Base-by-base conservation (phyloP, 2,329 filamentous ascomycete species). In the Daldinia sp. region DNA sequence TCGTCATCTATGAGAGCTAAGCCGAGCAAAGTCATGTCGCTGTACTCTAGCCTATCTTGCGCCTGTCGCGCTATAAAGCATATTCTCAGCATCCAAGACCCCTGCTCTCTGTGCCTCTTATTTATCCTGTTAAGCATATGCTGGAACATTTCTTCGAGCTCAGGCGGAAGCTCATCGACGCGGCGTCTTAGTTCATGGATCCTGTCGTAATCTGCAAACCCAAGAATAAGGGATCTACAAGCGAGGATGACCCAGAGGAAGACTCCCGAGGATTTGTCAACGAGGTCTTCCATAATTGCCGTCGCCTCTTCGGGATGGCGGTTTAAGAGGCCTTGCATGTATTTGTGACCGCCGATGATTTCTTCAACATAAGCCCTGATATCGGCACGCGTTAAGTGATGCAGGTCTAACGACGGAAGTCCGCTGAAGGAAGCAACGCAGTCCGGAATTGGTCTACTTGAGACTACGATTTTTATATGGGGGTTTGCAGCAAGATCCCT, bases 381-480 rank as follows among this genome's bases (percentile, higher is more conserved):
- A 48, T 74, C 73, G 1, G 20, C 20, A 0, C 44, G 23, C 1
- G 67, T 75, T 7, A 73, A 28, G 3, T 72, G 58, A 7, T 75
- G 61, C 9, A 75, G 35, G 4, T 26, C 20, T 1, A 75, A 39
- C 6, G 51, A 59, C 0, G 69, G 63, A 1, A 55, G 18, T 0
- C 46, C 7, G 0, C 46, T 42, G 44, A 76, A 76, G 0, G 58
- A 60, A 1, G 71, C 53, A 13, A 72, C 55, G 35, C 74, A 78
- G 4, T 62, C 72, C 4, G 56, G 37, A 68, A 74, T 75, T 0
- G 77, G 77, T 9, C 78, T 69, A 44, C 77, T 80, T 1, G 78
- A 74, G 0, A 78, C 59, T n/a, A 77, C 74, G 1, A 78, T 18
- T 46, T 81, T 81, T 60, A 78, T 60, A 46, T 71, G 39, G 0